Evolutionary conservation across 2,329 filamentous ascomycete species (phyloP).

Genomic region (Kalaharituber pfeilii): DNA sequence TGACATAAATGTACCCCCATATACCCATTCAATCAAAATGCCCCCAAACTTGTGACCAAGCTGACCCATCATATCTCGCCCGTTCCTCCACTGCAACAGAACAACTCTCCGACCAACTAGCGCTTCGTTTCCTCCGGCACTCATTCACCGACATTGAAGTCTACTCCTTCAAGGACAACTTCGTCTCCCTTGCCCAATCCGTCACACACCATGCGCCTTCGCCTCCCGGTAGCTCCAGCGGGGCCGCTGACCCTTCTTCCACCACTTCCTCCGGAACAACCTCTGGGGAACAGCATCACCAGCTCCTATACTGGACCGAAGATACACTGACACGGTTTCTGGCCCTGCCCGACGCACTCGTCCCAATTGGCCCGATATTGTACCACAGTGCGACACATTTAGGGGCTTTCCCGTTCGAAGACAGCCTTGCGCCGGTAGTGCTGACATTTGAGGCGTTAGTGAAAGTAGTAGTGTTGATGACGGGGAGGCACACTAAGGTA

Average conservation of each 20-base stretch:
- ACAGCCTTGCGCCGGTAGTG: slow-evolving; percentile 47
- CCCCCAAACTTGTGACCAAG: no score
- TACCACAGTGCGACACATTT: slow-evolving; percentile 57
- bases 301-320: slow-evolving; percentile 48
- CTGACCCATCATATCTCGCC: neutral
- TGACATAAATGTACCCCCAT: no score
- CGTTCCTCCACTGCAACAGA: slow-evolving; percentile 7
- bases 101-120: slow-evolving; percentile 19
- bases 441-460: slow-evolving; percentile 52
- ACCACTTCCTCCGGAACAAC: neutral
- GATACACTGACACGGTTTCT: slow-evolving; percentile 54
- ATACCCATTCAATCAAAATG: no score
- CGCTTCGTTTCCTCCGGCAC: slow-evolving; percentile 41
- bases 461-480: slow-evolving; percentile 56
- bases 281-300: slow-evolving; percentile 28
- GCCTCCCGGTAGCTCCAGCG: neutral
- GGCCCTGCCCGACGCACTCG: slow-evolving; percentile 52
- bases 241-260: neutral
- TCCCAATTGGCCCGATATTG: slow-evolving; percentile 43
- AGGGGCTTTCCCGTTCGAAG: slow-evolving; percentile 55
- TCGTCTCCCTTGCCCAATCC: slow-evolving; percentile 42
- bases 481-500: slow-evolving; percentile 48
- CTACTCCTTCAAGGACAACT: slow-evolving; percentile 57
- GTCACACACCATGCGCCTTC: neutral
- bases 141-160: slow-evolving; percentile 56